These are phyloP conservation scores for Thelonectria discophora DNA, from an alignment of 2,329 filamentous ascomycete species.

Conservation along the genomic window DNA sequence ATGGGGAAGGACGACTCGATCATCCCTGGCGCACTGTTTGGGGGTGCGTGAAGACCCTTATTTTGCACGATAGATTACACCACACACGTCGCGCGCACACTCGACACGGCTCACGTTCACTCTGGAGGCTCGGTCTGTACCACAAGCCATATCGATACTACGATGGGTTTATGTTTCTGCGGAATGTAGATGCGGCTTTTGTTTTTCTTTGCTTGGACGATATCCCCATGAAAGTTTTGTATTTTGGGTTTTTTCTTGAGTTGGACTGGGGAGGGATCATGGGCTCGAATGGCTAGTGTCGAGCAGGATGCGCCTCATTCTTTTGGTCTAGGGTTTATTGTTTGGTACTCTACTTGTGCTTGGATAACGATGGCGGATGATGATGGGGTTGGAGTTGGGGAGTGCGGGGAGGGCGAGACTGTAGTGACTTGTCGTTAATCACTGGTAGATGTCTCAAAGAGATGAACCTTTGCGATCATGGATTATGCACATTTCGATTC, in stretches of 20 bases:
- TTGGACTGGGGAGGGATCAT: background rate
- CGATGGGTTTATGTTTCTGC: conserved; percentile 12
- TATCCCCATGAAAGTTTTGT: conserved; percentile 22
- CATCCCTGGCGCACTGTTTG: conserved; percentile 11
- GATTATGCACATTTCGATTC: background rate
- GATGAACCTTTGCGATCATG: conserved; percentile 7
- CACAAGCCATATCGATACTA: background rate
- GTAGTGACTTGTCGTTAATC: conserved; percentile 10
- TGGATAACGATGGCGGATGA: background rate
- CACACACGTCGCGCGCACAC: conserved; percentile 13
- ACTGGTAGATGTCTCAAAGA: conserved; percentile 11
- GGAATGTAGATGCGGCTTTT: conserved; percentile 3
- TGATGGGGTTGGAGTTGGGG: conserved; percentile 1
- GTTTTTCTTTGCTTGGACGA: conserved; percentile 14
- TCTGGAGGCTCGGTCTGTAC: conserved; percentile 11
- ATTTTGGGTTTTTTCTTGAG: conserved; percentile 5
- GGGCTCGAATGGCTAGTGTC: conserved; percentile 13
- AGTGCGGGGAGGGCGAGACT: conserved; percentile 12
- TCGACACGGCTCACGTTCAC: conserved; percentile 11
- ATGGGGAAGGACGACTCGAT: conserved; percentile 18
- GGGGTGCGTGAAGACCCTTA: conserved; percentile 20
- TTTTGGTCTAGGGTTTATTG: conserved; percentile 9
- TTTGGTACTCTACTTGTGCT: conserved; percentile 6
- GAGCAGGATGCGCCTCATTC: conserved; percentile 5
- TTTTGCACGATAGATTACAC: conserved; percentile 23